phyloP scores from a whole-genome alignment of 208 protist species.

The Wallacemonas collosoma region DNA sequence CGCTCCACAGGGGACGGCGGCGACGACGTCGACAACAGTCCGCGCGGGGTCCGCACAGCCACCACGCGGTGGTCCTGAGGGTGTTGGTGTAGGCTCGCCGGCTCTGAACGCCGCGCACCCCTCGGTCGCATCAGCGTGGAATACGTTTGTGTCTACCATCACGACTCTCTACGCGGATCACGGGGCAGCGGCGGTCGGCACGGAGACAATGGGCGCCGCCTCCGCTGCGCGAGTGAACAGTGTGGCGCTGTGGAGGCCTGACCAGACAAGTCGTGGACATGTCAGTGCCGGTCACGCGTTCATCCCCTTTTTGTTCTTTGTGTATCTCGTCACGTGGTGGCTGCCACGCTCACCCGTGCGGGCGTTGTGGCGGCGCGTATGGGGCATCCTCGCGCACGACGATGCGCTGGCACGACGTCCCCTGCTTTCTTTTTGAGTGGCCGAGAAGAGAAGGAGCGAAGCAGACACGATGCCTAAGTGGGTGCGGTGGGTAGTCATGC shows the following conservation, averaged over 20 bases:
- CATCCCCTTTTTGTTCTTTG: conserved; percentile 42
- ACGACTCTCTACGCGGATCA: neutral
- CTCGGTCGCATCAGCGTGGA: neutral
- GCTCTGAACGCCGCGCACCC: neutral
- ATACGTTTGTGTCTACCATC: conserved; percentile 7
- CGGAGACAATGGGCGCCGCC: no score
- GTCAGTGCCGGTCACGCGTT: conserved; percentile 14
- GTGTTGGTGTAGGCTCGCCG: neutral
- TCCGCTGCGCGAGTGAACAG: neutral
- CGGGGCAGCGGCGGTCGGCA: neutral
- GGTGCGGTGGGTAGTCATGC: no score
- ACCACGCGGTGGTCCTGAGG: neutral
- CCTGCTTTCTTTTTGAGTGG: conserved; percentile 46
- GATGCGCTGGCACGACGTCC: conserved; percentile 60
- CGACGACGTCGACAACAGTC: neutral
- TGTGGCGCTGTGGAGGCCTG: neutral
- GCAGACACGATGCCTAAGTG: no score
- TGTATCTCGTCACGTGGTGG: conserved; percentile 39
- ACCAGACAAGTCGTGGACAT: neutral
- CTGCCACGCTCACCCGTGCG: conserved; percentile 48
- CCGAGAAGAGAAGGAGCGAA: no score
- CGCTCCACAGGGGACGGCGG: neutral
- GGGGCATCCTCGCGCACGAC: conserved; percentile 54
- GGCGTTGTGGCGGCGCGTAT: conserved; percentile 46
- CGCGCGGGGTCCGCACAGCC: neutral